A percentile compares a stretch with the other conserved stretches of the same genome.
These are phyloP conservation scores for Russula lepida DNA, from an alignment of 768 basidiomycete species.

Conservation along the genomic window DNA sequence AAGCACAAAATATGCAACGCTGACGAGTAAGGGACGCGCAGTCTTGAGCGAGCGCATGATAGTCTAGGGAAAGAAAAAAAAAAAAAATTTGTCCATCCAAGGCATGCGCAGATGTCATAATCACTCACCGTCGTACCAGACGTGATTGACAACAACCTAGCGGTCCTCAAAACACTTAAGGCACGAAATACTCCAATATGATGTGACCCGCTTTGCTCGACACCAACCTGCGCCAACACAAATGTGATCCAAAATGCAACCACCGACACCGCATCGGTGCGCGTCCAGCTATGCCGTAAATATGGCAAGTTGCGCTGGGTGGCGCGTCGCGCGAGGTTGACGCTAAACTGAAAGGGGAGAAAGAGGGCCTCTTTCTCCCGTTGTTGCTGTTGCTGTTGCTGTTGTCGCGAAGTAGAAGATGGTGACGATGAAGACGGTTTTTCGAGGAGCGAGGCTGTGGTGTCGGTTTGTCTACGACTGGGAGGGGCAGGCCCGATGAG, in stretches of 20 bases:
- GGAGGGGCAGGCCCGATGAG: conserved; percentile 4
- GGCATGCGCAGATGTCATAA: not conserved
- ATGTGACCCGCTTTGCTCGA: conserved; percentile 48
- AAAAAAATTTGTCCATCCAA: not conserved
- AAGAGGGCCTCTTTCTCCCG: conserved; percentile 20
- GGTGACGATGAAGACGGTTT: not conserved
- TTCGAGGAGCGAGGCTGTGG: conserved; percentile 1
- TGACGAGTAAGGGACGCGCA: conserved; percentile 80
- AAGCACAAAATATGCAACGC: conserved; percentile 83
- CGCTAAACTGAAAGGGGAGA: conserved; percentile 54
- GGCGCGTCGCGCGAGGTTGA: conserved; percentile 47
- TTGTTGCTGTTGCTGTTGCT: not conserved
- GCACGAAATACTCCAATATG: conserved; percentile 89
- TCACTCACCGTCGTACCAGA: conserved; percentile 78
- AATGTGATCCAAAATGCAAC: conserved; percentile 84
- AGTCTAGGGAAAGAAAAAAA: conserved; percentile 35
- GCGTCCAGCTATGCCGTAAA: conserved; percentile 85
- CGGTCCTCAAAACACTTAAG: conserved; percentile 74
- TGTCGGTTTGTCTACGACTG: not conserved
- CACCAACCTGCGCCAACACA: conserved; percentile 52
- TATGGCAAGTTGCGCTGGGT: conserved; percentile 72
- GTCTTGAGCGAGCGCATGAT: conserved; percentile 91
- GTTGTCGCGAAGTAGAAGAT: not conserved
- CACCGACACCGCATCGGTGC: conserved; percentile 84
- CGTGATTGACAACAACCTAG: conserved; percentile 78